phyloP scores from a whole-genome alignment of 148 eudicot species.

The Spergularia marina region DNA sequence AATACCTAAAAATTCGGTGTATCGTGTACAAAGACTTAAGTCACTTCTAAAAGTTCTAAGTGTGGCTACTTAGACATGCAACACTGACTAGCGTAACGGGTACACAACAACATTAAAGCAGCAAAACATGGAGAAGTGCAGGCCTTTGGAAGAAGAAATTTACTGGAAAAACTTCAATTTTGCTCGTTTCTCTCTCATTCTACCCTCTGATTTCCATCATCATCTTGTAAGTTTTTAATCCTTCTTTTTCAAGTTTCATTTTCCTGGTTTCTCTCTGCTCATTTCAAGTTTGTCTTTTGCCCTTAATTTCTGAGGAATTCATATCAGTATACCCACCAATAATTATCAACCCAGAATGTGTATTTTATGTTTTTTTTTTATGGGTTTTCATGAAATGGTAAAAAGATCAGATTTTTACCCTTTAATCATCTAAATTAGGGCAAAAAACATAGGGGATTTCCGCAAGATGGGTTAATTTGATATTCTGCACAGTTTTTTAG shows the following conservation, averaged over 20 bases:
- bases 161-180: constrained; percentile 13
- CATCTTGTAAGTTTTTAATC: neutral
- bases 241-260: neutral
- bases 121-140: neutral
- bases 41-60: too few relatives aligned
- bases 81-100: neutral
- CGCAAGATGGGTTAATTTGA: too few relatives aligned
- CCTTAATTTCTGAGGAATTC: neutral
- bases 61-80: neutral
- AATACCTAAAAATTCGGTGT: too few relatives aligned
- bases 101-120: neutral
- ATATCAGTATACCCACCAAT: too few relatives aligned
- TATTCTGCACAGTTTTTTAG: too few relatives aligned
- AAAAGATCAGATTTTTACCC: too few relatives aligned
- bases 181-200: constrained; percentile 1
- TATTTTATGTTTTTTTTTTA: too few relatives aligned
- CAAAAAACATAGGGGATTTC: too few relatives aligned
- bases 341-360: too few relatives aligned
- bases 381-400: too few relatives aligned
- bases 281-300: neutral
- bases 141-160: constrained; percentile 2
- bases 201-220: constrained; percentile 3
- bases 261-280: neutral
- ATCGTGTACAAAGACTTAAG: too few relatives aligned
- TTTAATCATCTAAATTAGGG: too few relatives aligned